Evolutionary conservation across 2,329 filamentous ascomycete species (phyloP).

Genomic region (Shiraia sp.): DNA sequence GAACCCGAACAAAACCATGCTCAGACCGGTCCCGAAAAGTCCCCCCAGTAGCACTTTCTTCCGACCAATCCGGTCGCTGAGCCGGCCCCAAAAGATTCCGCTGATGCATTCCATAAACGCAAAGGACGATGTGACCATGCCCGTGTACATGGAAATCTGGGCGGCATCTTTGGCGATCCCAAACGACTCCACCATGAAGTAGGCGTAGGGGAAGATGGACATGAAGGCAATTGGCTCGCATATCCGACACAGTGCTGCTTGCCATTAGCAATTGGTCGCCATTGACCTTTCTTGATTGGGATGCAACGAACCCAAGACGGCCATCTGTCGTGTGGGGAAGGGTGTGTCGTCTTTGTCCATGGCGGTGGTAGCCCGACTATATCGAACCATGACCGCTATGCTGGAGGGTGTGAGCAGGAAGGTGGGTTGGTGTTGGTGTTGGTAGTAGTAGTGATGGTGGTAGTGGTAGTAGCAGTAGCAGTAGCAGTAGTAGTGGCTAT

Average conservation of each 20-base stretch:
- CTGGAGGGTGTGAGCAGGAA: slow-evolving; percentile 7
- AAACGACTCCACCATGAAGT: slow-evolving; percentile 95
- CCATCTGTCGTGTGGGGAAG: slow-evolving; percentile 64
- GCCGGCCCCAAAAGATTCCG: slow-evolving; percentile 86
- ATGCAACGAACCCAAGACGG: slow-evolving; percentile 55
- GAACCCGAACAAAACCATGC: slow-evolving; percentile 92
- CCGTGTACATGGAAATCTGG: slow-evolving; percentile 88
- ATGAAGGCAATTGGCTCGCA: slow-evolving; percentile 99
- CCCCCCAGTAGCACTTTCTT: slow-evolving; percentile 91
- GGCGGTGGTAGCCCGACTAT: slow-evolving; percentile 32
- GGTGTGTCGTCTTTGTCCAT: slow-evolving; percentile 40
- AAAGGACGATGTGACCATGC: slow-evolving; percentile 95
- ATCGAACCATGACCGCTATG: slow-evolving; percentile 33
- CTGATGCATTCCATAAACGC: slow-evolving; percentile 94
- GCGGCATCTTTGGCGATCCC: slow-evolving; percentile 76
- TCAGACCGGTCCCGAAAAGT: slow-evolving; percentile 87
- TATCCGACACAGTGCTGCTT: slow-evolving; percentile 83
- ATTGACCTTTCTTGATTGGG: too few species aligned
- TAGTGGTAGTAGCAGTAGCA: not conserved
- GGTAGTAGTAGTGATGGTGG: not conserved
- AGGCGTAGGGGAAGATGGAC: slow-evolving; percentile 98
- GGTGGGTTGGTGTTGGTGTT: not conserved
- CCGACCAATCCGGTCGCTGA: slow-evolving; percentile 89
- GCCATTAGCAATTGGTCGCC: slow-evolving; percentile 5
- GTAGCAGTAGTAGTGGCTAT: not conserved